A percentile compares a stretch with the other conserved stretches of the same genome.
Evolutionary conservation across 805 yeast genomes (phyloP).

Genomic region (Saturnispora diversa): DNA sequence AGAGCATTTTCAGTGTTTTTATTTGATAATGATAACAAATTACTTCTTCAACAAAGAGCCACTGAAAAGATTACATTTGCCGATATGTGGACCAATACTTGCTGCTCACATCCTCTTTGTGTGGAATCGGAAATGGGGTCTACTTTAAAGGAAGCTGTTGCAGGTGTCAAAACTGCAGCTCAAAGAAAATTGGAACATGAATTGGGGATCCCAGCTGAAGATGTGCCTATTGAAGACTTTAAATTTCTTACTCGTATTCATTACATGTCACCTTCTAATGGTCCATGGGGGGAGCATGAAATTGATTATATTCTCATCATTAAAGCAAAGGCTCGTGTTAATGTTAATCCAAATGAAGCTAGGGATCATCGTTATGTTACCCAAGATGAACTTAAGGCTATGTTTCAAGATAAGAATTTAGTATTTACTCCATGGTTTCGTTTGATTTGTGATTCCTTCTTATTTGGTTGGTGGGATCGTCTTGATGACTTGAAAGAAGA

Average conservation of each 20-base stretch:
- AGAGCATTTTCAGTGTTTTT: conserved; percentile 95
- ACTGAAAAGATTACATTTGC: conserved; percentile 95
- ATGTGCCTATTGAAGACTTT: conserved; percentile 59
- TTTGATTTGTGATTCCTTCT: conserved; percentile 82
- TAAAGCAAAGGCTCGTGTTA: conserved; percentile 40
- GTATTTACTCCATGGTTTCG: conserved; percentile 98
- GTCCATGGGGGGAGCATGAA: conserved; percentile 94
- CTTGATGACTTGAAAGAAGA: conserved; percentile 50
- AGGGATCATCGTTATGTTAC: conserved; percentile 72
- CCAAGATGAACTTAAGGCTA: conserved; percentile 52
- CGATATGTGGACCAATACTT: conserved; percentile 96
- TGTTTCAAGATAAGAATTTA: conserved; percentile 60
- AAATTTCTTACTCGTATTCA: conserved; percentile 89
- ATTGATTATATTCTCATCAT: conserved; percentile 88
- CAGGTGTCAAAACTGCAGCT: conserved; percentile 83
- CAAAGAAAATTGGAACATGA: conserved; percentile 89
- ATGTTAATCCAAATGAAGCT: conserved; percentile 75
- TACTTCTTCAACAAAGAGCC: conserved; percentile 91
- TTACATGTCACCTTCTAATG: conserved; percentile 78
- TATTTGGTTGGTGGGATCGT: conserved; percentile 91
- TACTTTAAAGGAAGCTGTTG: conserved; percentile 49
- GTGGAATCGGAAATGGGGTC: conserved; percentile 71
- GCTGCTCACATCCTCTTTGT: conserved; percentile 96
- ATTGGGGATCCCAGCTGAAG: conserved; percentile 61
- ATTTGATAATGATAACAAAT: conserved; percentile 66